Evolutionary conservation across 805 yeast genomes (phyloP).

Genomic region (Ogataea neopini): DNA sequence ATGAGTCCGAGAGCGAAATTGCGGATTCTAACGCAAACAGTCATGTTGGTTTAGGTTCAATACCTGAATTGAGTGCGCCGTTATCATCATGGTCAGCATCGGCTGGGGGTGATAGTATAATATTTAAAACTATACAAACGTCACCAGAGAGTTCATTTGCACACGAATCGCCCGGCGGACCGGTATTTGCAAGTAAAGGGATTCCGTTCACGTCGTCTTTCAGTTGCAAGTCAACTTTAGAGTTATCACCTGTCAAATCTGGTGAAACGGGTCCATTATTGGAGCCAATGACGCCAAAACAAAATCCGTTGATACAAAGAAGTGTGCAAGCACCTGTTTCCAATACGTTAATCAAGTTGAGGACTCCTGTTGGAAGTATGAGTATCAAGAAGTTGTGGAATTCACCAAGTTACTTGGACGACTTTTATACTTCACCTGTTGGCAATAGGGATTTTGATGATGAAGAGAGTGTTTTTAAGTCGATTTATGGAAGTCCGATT

Average conservation of each 20-base stretch:
- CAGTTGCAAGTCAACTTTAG: constrained; percentile 64
- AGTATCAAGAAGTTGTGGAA: constrained; percentile 58
- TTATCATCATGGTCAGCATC: constrained; percentile 43
- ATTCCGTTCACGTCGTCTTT: constrained; percentile 63
- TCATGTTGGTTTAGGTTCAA: constrained; percentile 23
- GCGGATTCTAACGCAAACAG: not conserved
- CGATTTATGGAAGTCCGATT: constrained; percentile 40
- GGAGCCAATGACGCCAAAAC: constrained; percentile 62
- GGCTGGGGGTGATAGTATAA: constrained; percentile 40
- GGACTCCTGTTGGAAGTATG: constrained; percentile 33
- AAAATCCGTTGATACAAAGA: constrained; percentile 16
- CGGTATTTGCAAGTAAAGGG: constrained; percentile 36
- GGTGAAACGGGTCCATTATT: constrained; percentile 64
- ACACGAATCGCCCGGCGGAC: constrained; percentile 28
- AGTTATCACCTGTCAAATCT: constrained; percentile 58
- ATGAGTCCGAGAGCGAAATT: not conserved
- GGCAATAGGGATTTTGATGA: constrained; percentile 26
- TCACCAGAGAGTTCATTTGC: constrained; percentile 37
- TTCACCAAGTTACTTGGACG: constrained; percentile 67
- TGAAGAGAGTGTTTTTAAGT: constrained; percentile 30
- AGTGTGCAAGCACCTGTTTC: constrained; percentile 16
- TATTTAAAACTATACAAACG: constrained; percentile 31
- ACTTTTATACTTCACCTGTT: constrained; percentile 59
- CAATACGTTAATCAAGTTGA: constrained; percentile 19
- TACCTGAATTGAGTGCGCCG: constrained; percentile 42